phyloP scores from a whole-genome alignment of 345 rosid genomes.

The Pistacia vera region DNA sequence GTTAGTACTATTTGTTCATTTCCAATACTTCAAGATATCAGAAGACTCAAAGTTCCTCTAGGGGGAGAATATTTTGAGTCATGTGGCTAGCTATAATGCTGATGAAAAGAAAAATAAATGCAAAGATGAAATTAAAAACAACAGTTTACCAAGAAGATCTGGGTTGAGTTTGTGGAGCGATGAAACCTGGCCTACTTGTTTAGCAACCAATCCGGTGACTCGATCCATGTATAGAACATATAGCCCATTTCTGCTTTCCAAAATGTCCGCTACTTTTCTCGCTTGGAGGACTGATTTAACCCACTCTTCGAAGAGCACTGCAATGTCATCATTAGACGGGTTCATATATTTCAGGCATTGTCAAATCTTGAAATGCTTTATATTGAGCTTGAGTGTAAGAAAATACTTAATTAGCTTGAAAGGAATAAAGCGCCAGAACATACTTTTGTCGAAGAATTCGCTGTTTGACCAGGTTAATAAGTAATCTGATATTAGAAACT shows the following conservation, averaged over 20 bases:
- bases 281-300: constrained; percentile 64
- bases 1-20: no score
- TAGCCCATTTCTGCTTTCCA: constrained; percentile 80
- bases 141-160: constrained; percentile 47
- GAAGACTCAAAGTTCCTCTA: no score
- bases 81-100: no score
- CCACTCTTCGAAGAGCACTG: constrained; percentile 83
- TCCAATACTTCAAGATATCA: no score
- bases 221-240: constrained; percentile 83
- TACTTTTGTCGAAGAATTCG: constrained; percentile 63
- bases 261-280: constrained; percentile 54
- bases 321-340: constrained; percentile 15
- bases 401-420: background rate
- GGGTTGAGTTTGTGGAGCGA: constrained; percentile 52
- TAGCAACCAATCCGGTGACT: constrained; percentile 62
- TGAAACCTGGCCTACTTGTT: constrained; percentile 51
- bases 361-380: background rate
- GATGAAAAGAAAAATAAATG: background rate
- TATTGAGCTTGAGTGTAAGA: background rate
- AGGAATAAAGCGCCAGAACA: background rate
- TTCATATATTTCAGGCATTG: background rate
- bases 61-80: no score
- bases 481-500: constrained; percentile 73
- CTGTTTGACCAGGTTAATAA: constrained; percentile 55
- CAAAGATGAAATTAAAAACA: constrained; percentile 15